Evolutionary conservation across 2,329 filamentous ascomycete species (phyloP).

Genomic region (Dryadomyces quercus-mongolicae): DNA sequence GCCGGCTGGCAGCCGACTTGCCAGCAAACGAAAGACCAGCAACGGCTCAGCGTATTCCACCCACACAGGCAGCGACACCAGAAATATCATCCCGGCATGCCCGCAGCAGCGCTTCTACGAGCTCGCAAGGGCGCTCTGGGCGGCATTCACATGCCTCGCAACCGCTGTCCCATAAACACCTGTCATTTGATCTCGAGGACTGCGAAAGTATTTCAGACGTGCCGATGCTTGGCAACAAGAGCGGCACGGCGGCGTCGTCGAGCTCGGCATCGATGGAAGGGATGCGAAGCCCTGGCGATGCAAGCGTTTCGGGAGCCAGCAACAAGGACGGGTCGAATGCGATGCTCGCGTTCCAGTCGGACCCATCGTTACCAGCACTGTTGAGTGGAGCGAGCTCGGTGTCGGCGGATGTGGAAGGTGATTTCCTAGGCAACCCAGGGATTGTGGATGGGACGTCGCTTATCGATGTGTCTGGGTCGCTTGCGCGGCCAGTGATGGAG

Average conservation of each 20-base stretch:
- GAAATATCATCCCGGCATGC: neutral
- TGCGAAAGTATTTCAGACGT: neutral
- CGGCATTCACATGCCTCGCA: neutral
- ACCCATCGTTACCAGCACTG: constrained; percentile 50
- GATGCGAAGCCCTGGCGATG: constrained; percentile 36
- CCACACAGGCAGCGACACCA: constrained; percentile 16
- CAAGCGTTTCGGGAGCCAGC: constrained; percentile 11
- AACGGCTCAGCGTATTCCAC: constrained; percentile 32
- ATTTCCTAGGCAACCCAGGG: constrained; percentile 40
- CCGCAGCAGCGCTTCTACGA: neutral
- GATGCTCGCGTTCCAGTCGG: constrained; percentile 45
- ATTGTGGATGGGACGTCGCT: constrained; percentile 30
- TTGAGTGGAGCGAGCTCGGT: constrained; percentile 53
- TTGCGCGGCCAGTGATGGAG: constrained; percentile 38
- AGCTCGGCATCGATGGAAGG: constrained; percentile 38
- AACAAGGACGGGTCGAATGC: constrained; percentile 23
- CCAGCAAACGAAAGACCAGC: constrained; percentile 6
- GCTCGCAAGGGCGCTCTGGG: too few relatives aligned
- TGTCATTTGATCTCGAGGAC: neutral
- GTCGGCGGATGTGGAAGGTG: constrained; percentile 49
- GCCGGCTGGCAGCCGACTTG: neutral
- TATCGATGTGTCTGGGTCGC: constrained; percentile 39
- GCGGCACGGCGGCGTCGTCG: constrained; percentile 34
- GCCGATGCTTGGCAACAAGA: constrained; percentile 14
- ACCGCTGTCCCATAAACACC: neutral